Conservation (phyloP, 768 basidiomycete genomes). For the Boletus vinaceobasis region DNA sequence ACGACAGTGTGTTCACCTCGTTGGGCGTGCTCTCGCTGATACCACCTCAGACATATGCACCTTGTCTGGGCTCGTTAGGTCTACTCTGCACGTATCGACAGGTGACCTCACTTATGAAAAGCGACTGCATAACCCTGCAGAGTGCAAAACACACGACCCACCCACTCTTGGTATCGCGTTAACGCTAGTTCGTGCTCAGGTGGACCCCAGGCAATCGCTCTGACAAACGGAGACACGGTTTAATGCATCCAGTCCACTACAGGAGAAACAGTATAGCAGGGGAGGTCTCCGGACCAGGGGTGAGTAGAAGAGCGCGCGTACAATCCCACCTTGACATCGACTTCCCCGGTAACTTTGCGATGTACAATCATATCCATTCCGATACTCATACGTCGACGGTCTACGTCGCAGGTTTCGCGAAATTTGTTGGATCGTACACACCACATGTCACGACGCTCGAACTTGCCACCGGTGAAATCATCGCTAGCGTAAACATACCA, state of each 20-base stretch:
- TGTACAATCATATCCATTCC: conserved; percentile 59
- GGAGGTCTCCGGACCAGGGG: conserved; percentile 69
- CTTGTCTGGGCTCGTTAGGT: conserved; percentile 72
- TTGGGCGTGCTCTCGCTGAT: not conserved
- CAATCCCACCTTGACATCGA: not conserved
- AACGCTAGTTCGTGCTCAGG: conserved; percentile 32
- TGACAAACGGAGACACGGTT: conserved; percentile 60
- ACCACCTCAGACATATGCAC: conserved; percentile 55
- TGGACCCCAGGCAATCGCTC: conserved; percentile 38
- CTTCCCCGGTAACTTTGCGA: conserved; percentile 51
- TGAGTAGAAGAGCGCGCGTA: conserved; percentile 32
- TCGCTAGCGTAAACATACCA: conserved; percentile 50
- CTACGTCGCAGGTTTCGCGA: conserved; percentile 50
- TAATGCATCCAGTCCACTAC: conserved; percentile 45
- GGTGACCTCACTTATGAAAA: conserved; percentile 69
- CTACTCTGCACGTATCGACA: conserved; percentile 56
- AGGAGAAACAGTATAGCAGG: conserved; percentile 65
- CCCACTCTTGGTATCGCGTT: conserved; percentile 54
- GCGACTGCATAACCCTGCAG: conserved; percentile 46
- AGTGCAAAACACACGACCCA: conserved; percentile 49
- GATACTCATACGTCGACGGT: conserved; percentile 50
- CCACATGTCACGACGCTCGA: conserved; percentile 66
- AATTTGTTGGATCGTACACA: conserved; percentile 49
- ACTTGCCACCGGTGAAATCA: conserved; percentile 47
- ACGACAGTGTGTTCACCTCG: conserved; percentile 41